A percentile compares a stretch with the other conserved stretches of the same genome.
Conservation (phyloP, 352 stramenopile species). For the Globisporangium heterothallicum region DNA sequence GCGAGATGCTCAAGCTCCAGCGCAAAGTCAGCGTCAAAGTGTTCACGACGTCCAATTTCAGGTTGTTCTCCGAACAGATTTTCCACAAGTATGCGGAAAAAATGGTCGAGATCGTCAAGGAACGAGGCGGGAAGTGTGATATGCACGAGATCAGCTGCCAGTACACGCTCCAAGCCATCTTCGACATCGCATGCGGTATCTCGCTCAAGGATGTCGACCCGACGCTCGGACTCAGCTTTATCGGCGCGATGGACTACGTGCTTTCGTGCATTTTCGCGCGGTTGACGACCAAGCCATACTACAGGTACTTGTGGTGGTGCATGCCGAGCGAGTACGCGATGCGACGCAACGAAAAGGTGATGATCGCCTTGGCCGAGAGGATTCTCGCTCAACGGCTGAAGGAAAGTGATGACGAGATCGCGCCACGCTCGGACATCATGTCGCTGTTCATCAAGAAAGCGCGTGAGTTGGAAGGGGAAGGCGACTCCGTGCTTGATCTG, state of each 20-base stretch:
- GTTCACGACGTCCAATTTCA: conserved; percentile 70
- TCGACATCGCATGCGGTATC: conserved; percentile 49
- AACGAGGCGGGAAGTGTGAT: conserved; percentile 20
- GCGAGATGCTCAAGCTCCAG: conserved; percentile 59
- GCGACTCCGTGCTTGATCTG: conserved; percentile 8
- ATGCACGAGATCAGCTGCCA: conserved; percentile 41
- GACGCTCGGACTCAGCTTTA: conserved; percentile 1
- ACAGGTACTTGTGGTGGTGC: conserved; percentile 44
- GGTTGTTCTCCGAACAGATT: conserved; percentile 35
- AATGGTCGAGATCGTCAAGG: conserved; percentile 13
- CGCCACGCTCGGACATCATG: conserved; percentile 34
- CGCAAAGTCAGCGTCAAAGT: conserved; percentile 84
- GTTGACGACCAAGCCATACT: conserved; percentile 56
- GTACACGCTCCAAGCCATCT: conserved; percentile 53
- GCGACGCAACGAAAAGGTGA: conserved; percentile 15
- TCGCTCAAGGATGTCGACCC: conserved; percentile 28
- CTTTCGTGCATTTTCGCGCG: conserved; percentile 22
- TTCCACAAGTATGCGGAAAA: conserved; percentile 36
- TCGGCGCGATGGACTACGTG: background rate
- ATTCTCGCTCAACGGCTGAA: conserved; percentile 30
- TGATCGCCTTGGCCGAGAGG: conserved; percentile 30
- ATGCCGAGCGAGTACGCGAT: conserved; percentile 56
- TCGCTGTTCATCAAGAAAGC: conserved; percentile 54
- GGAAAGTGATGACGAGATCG: conserved; percentile 25
- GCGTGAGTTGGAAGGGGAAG: conserved; percentile 19